Conservation (phyloP, 345 rosid genomes). For the Lepidium africanum region DNA sequence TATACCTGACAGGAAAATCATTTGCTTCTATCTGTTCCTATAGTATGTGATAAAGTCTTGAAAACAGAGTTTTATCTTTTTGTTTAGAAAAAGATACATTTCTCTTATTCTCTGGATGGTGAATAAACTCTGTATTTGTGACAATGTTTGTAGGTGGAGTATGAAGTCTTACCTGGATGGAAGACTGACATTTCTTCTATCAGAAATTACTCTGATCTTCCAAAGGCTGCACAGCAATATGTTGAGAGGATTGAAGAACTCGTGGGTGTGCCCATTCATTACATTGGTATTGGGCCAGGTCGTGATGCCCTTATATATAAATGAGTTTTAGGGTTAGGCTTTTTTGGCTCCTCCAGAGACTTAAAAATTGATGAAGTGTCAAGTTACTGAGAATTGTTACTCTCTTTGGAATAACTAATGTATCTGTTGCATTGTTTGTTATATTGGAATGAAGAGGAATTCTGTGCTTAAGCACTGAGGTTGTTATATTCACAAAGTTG, state of each 20-base stretch:
- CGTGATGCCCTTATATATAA: constrained; percentile 88
- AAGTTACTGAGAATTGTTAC: constrained; percentile 13
- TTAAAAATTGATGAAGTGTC: constrained; percentile 10
- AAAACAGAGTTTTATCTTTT: not conserved
- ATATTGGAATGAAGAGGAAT: constrained; percentile 19
- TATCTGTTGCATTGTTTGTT: constrained; percentile 27
- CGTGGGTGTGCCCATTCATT: constrained; percentile 71
- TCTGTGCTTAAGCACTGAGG: constrained; percentile 2
- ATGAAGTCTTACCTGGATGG: constrained; percentile 93
- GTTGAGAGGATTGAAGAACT: constrained; percentile 93
- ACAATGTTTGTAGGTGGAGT: constrained; percentile 57
- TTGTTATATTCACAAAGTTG: constrained; percentile 2
- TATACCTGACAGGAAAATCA: not conserved
- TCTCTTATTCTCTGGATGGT: not conserved
- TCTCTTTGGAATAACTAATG: constrained; percentile 19
- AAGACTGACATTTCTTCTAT: constrained; percentile 65
- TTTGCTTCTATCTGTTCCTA: not conserved
- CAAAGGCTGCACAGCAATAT: constrained; percentile 64
- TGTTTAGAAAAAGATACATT: not conserved
- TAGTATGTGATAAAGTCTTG: not conserved
- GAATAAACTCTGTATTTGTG: not conserved
- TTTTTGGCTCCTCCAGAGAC: constrained; percentile 3
- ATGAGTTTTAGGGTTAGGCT: constrained; percentile 29
- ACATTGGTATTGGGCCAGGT: constrained; percentile 89
- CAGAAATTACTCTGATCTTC: constrained; percentile 76